A percentile compares a stretch with the other conserved stretches of the same genome.
Evolutionary conservation across 2,329 filamentous ascomycete species (phyloP).

Genomic region (Tolypocladium endophyticum): DNA sequence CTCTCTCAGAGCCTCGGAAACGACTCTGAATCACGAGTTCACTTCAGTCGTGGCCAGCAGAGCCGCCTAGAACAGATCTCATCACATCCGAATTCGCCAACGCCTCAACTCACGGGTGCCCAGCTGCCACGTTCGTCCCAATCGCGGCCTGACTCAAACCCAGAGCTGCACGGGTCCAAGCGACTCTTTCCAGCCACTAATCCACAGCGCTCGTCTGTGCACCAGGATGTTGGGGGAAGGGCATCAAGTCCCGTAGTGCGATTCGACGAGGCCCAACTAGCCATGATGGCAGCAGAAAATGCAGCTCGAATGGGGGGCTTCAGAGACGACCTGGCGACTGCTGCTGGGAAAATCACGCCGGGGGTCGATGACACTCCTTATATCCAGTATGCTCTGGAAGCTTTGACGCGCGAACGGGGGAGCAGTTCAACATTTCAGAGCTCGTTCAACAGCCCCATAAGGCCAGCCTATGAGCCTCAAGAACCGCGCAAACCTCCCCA

Average conservation of each 20-base stretch:
- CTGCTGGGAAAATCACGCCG: constrained; percentile 52
- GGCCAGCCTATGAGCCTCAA: constrained; percentile 19
- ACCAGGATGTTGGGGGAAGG: constrained; percentile 1
- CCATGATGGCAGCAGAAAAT: constrained; percentile 25
- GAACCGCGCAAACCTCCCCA: constrained; percentile 9
- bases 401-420: constrained; percentile 66
- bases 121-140: constrained; percentile 17
- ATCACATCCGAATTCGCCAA: constrained; percentile 13
- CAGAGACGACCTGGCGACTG: constrained; percentile 41
- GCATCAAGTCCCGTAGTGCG: constrained; percentile 14
- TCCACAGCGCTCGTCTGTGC: constrained; percentile 13
- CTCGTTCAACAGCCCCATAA: constrained; percentile 27
- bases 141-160: constrained; percentile 26
- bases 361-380: constrained; percentile 78
- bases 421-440: constrained; percentile 43
- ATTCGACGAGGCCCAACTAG: constrained; percentile 28
- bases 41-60: not conserved
- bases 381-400: constrained; percentile 81
- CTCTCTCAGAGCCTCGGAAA: not conserved
- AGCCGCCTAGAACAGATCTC: not conserved
- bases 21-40: not conserved
- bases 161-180: constrained; percentile 34
- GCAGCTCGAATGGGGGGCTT: constrained; percentile 26
- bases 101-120: constrained; percentile 23
- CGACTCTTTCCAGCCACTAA: constrained; percentile 19